Percentiles rank a stretch among this genome's conserved stretches.
These are phyloP conservation scores for Nemania sp. DNA, from an alignment of 2,329 filamentous ascomycete genomes.

Conservation along the genomic window DNA sequence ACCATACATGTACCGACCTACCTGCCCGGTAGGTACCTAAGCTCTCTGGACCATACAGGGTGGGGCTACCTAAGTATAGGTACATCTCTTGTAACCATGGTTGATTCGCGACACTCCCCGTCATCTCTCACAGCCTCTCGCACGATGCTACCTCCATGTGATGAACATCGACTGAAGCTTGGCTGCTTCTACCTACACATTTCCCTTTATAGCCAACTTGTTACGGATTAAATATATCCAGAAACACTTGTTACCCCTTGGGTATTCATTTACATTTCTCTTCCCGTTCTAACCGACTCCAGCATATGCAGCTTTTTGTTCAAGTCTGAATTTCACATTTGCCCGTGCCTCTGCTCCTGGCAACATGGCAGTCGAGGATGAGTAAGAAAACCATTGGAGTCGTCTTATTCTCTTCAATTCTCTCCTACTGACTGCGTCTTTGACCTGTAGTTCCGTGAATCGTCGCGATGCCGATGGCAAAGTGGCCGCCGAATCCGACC, in stretches of 20 bases:
- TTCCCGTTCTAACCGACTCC: slow-evolving; percentile 23
- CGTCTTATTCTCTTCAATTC: not conserved
- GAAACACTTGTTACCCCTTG: not conserved
- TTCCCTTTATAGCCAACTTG: not conserved
- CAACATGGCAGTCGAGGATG: slow-evolving; percentile 31
- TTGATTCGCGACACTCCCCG: not conserved
- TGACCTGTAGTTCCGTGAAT: slow-evolving; percentile 26
- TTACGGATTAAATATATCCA: slow-evolving; percentile 13
- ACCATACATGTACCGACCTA: not conserved
- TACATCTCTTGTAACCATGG: not conserved
- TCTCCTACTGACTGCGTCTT: slow-evolving; percentile 16
- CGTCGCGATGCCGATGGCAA: slow-evolving; percentile 25
- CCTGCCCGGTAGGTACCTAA: not conserved
- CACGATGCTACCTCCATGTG: too few relatives aligned
- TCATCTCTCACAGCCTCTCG: not conserved
- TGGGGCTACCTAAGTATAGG: too few relatives aligned
- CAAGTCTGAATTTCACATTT: slow-evolving; percentile 1
- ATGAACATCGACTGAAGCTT: not conserved
- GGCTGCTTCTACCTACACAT: not conserved
- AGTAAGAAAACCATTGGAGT: slow-evolving; percentile 25
- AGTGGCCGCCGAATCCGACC: slow-evolving; percentile 18
- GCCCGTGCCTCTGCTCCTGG: not conserved
- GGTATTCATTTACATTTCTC: slow-evolving; percentile 1
- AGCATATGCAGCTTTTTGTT: slow-evolving; percentile 17
- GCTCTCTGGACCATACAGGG: too few relatives aligned